Conservation (phyloP, 2,329 filamentous ascomycete species). For the Pezicula carpinea region DNA sequence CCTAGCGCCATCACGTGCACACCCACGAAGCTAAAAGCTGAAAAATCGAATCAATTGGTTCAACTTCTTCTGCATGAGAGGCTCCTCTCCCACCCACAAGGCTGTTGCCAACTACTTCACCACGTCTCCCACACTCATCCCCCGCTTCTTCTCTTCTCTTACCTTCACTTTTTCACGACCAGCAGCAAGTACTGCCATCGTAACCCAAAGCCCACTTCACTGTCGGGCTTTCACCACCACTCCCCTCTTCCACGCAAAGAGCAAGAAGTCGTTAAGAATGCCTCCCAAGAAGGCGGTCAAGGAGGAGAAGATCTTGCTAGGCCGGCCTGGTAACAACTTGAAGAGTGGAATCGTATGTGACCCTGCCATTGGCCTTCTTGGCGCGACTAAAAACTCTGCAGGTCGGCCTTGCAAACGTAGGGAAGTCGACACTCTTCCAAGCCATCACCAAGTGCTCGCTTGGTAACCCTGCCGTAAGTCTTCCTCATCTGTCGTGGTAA, state of each 20-base stretch:
- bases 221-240: constrained; percentile 39
- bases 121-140: constrained; percentile 25
- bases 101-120: constrained; percentile 23
- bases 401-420: constrained; percentile 98
- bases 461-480: constrained; percentile 88
- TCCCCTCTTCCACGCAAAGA: constrained; percentile 49
- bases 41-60: too few species aligned
- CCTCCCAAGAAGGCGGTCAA: constrained; percentile 88
- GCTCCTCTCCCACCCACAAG: constrained; percentile 17
- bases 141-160: constrained; percentile 43
- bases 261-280: constrained; percentile 62
- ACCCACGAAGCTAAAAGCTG: too few species aligned
- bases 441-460: constrained; percentile 97
- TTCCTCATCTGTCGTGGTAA: constrained; percentile 25
- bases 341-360: constrained; percentile 95
- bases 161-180: constrained; percentile 45
- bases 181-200: constrained; percentile 44
- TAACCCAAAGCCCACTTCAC: constrained; percentile 28
- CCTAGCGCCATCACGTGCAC: too few species aligned
- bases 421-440: constrained; percentile 99
- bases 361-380: constrained; percentile 2
- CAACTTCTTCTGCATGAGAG: constrained; percentile 1
- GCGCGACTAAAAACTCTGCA: constrained; percentile 33
- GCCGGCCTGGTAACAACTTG: constrained; percentile 93
- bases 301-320: constrained; percentile 95